These are phyloP conservation scores for Ophiostoma piceae DNA, from an alignment of 2,329 filamentous ascomycete species.

Conservation along the genomic window DNA sequence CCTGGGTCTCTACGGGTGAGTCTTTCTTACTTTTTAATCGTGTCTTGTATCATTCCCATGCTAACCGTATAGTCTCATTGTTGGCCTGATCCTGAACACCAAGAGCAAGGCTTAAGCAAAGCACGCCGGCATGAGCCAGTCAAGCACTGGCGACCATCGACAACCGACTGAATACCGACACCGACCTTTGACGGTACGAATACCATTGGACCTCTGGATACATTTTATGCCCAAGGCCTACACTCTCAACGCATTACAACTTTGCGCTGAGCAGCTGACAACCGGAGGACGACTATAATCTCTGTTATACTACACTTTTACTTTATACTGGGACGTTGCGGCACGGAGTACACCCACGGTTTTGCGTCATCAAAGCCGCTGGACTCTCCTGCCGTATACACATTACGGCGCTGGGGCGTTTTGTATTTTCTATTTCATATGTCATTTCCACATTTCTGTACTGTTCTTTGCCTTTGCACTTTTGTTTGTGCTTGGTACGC, in stretches of 20 bases:
- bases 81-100: constrained; percentile 88
- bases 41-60: neutral
- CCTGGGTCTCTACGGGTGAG: constrained; percentile 85
- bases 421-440: neutral
- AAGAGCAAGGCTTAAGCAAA: constrained; percentile 58
- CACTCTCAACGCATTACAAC: no score
- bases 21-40: neutral
- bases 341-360: neutral
- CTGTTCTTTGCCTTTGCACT: neutral
- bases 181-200: neutral
- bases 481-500: neutral
- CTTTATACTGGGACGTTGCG: constrained; percentile 7
- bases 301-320: neutral
- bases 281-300: neutral
- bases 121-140: neutral
- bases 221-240: neutral
- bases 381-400: neutral
- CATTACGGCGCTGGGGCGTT: constrained; percentile 15
- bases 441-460: neutral
- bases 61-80: constrained; percentile 64
- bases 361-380: neutral
- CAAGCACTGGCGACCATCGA: neutral
- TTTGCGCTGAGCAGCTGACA: no score
- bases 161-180: neutral
- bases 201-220: neutral